These are phyloP conservation scores for Fraxinus excelsior DNA, from an alignment of 257 asterid species.

Conservation along the genomic window DNA sequence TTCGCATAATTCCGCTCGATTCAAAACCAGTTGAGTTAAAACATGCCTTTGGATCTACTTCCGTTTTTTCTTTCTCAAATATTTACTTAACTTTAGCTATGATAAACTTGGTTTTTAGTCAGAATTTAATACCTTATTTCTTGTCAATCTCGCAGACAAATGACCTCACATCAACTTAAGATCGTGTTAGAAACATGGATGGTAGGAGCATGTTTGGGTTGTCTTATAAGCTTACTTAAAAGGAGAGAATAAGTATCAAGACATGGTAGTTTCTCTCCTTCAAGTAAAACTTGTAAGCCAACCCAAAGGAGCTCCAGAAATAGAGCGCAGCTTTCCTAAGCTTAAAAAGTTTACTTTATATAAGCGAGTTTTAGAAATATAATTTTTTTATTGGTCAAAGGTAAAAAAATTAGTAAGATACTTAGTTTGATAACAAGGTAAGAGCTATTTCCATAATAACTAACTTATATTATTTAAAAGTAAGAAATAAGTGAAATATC, in stretches of 20 bases:
- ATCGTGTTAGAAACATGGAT: background rate
- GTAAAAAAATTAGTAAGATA: background rate
- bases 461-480: background rate
- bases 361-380: background rate
- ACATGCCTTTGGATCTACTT: background rate
- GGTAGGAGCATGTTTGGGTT: no score
- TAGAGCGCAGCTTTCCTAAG: background rate
- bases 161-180: background rate
- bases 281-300: background rate
- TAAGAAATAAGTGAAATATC: background rate
- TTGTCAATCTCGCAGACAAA: background rate
- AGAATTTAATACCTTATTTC: background rate
- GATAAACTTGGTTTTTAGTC: background rate
- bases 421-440: background rate
- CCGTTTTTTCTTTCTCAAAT: background rate
- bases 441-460: background rate
- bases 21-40: constrained; percentile 75
- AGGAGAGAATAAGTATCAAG: no score
- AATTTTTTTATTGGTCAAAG: background rate
- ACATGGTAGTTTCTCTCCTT: background rate
- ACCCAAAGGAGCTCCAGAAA: background rate
- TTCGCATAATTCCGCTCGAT: constrained; percentile 89
- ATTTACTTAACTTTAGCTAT: background rate
- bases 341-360: background rate
- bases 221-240: no score